Conservation (phyloP, 2,329 filamentous ascomycete genomes). For the Colletotrichum gloeosporioides region DNA sequence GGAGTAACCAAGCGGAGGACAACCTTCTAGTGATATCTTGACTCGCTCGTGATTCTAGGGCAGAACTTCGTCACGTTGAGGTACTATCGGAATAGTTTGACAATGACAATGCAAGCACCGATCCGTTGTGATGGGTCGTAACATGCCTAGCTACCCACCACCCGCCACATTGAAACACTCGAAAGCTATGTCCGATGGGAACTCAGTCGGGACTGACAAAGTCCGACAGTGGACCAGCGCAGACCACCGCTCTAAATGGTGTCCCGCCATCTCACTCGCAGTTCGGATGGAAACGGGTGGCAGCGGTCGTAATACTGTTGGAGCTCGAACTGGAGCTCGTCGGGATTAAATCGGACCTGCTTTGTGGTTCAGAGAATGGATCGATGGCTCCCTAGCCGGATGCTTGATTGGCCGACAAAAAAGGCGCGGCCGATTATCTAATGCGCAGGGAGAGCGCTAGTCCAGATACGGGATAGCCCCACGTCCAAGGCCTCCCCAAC, state of each 20-base stretch:
- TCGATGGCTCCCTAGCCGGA: not conserved
- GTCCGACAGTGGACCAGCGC: not conserved
- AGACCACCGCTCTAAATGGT: not conserved
- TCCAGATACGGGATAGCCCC: not conserved
- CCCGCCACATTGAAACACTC: not conserved
- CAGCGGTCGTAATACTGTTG: not conserved
- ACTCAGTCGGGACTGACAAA: not conserved
- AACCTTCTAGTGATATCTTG: not conserved
- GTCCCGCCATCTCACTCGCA: not conserved
- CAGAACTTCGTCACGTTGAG: not conserved
- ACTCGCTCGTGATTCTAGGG: not conserved
- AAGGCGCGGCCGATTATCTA: constrained; percentile 9
- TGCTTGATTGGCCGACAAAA: not conserved
- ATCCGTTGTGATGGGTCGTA: not conserved
- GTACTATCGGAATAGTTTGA: not conserved
- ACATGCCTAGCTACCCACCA: not conserved
- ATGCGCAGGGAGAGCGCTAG: not conserved
- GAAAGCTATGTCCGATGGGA: not conserved
- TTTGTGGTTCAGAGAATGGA: not conserved
- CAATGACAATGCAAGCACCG: not conserved
- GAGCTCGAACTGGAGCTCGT: not conserved
- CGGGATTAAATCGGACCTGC: constrained; percentile 4
- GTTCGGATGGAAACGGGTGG: constrained; percentile 19
- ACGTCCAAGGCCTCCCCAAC: constrained; percentile 20
- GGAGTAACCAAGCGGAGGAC: not conserved